A percentile compares a stretch with the other conserved stretches of the same genome.
phyloP scores from a whole-genome alignment of 371 early-diverging fungal genomes.

The Apophysomyces trapeziformis region DNA sequence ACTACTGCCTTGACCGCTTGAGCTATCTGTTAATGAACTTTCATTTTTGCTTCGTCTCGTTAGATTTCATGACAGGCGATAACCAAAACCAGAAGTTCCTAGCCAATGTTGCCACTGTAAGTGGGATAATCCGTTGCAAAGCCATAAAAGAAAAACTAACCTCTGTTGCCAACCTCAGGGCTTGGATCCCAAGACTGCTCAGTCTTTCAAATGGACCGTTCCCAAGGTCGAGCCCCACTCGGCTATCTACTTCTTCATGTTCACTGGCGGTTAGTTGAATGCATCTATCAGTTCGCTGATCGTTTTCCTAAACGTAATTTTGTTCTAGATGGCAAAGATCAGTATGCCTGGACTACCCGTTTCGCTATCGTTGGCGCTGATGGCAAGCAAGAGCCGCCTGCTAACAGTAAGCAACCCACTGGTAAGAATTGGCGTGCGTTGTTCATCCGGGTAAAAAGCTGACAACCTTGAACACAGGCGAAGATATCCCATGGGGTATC shows the following conservation, averaged over 20 bases:
- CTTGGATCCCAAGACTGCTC: constrained; percentile 23
- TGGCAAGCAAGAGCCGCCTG: constrained; percentile 20
- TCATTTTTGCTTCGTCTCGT: not conserved
- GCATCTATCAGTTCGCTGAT: constrained; percentile 1
- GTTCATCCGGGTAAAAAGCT: not conserved
- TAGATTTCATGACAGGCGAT: constrained; percentile 49
- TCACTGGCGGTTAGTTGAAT: constrained; percentile 29
- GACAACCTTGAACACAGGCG: constrained; percentile 12
- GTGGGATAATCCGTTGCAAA: not conserved
- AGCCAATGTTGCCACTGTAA: constrained; percentile 35
- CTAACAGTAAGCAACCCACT: constrained; percentile 27
- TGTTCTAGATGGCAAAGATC: constrained; percentile 12
- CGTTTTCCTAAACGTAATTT: not conserved
- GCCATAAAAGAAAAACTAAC: not conserved
- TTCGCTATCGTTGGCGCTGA: constrained; percentile 36
- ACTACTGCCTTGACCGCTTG: not conserved
- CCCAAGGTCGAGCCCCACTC: constrained; percentile 40
- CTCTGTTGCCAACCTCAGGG: constrained; percentile 15
- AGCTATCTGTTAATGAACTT: no score
- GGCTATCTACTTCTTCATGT: constrained; percentile 42
- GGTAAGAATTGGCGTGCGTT: constrained; percentile 13
- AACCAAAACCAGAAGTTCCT: constrained; percentile 35
- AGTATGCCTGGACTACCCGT: constrained; percentile 40
- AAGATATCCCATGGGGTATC: constrained; percentile 34
- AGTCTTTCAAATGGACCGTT: constrained; percentile 30